Percentiles rank a stretch among this genome's conserved stretches.
phyloP scores from a whole-genome alignment of 306 rosid genomes.

The Quercus robur region DNA sequence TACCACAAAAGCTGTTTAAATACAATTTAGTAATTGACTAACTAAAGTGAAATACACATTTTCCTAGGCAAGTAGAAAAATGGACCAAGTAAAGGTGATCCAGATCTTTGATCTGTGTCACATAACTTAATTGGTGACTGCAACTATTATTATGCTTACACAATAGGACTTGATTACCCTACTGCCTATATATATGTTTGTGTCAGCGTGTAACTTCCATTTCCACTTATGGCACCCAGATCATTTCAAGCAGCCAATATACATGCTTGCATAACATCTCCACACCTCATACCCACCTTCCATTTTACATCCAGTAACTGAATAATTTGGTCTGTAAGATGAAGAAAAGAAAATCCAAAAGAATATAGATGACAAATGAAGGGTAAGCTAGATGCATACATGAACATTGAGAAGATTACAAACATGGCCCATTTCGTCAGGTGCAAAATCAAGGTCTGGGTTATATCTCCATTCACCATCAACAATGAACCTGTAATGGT shows the following conservation, averaged over 20 bases:
- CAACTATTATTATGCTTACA: background rate
- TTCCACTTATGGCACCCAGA: background rate
- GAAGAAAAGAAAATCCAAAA: background rate
- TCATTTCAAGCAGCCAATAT: background rate
- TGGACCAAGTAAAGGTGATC: background rate
- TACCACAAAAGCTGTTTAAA: background rate
- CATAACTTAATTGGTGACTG: background rate
- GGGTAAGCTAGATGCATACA: slow-evolving; percentile 38
- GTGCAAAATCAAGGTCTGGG: slow-evolving; percentile 72
- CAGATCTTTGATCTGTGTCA: background rate
- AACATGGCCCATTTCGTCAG: slow-evolving; percentile 74
- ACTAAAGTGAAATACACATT: background rate
- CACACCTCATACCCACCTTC: background rate
- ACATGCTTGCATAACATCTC: background rate
- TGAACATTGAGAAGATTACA: slow-evolving; percentile 84
- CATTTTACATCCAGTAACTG: background rate
- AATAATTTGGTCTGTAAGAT: background rate
- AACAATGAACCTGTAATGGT: slow-evolving; percentile 81
- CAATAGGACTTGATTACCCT: background rate
- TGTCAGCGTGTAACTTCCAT: slow-evolving; percentile 1
- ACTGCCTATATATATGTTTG: background rate
- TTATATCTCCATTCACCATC: slow-evolving; percentile 74
- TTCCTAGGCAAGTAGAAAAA: background rate
- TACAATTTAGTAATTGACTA: background rate
- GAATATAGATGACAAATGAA: slow-evolving; percentile 15